These are phyloP conservation scores for Suhomyces sp. DNA, from an alignment of 805 yeast genomes.

Conservation along the genomic window DNA sequence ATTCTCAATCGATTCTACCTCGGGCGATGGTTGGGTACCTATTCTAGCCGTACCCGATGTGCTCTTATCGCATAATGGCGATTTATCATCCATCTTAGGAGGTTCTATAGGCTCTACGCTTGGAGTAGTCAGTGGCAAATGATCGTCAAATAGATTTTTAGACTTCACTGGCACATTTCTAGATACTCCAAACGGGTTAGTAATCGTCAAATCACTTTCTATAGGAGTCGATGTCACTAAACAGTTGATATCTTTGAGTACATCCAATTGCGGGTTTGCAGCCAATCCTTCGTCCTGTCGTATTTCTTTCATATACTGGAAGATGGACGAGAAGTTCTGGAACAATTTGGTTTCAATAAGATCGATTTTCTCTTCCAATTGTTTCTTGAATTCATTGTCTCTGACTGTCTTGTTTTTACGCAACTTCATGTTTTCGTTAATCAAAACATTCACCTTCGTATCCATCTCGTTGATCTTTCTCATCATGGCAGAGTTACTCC, in stretches of 20 bases:
- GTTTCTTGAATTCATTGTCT: conserved; percentile 18
- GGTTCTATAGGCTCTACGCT: not conserved
- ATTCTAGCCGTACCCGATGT: not conserved
- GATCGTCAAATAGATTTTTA: not conserved
- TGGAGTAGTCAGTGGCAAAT: not conserved
- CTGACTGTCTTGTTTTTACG: conserved; percentile 33
- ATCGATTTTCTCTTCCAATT: conserved; percentile 35
- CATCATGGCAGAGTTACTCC: conserved; percentile 52
- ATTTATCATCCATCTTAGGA: not conserved
- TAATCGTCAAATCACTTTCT: not conserved
- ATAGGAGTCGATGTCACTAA: conserved; percentile 4
- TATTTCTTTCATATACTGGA: conserved; percentile 39
- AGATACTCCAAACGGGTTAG: not conserved
- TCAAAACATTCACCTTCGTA: conserved; percentile 44
- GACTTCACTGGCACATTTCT: not conserved
- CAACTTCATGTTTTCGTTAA: conserved; percentile 47
- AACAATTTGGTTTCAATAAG: conserved; percentile 41
- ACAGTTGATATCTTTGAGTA: conserved; percentile 6
- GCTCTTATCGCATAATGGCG: not conserved
- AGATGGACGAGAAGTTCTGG: conserved; percentile 44
- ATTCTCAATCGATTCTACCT: not conserved
- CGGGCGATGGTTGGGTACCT: too few species aligned
- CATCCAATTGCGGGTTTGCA: conserved; percentile 15
- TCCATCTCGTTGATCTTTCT: conserved; percentile 53
- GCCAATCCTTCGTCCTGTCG: conserved; percentile 41